phyloP scores from a whole-genome alignment of 495 filamentous ascomycete species.

The Aspergillus ellipticus region DNA sequence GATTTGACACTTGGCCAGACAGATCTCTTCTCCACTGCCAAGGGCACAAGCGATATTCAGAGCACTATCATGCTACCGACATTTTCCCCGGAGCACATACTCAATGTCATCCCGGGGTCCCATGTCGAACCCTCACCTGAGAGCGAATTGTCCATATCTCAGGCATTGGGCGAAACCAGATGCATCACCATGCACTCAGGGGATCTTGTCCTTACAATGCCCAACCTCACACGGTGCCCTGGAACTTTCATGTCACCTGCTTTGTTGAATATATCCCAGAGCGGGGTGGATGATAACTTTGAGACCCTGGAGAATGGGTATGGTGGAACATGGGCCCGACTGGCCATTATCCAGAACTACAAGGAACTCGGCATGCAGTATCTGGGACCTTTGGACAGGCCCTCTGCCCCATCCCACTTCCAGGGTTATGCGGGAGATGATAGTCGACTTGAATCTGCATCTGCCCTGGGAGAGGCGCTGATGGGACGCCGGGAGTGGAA shows the following conservation, averaged over 20 bases:
- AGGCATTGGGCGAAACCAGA: neutral
- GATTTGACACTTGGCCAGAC: neutral
- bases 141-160: neutral
- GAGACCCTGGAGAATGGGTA: too few species aligned
- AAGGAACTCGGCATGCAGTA: too few species aligned
- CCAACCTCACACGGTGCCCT: neutral
- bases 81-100: neutral
- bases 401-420: neutral
- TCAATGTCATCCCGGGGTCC: neutral
- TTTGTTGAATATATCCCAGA: neutral
- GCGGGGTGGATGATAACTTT: neutral
- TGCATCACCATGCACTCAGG: neutral
- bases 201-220: neutral
- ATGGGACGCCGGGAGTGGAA: neutral
- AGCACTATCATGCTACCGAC: neutral
- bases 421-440: neutral
- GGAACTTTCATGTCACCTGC: neutral
- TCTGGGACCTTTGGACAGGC: neutral
- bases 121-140: neutral
- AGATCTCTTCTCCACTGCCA: neutral
- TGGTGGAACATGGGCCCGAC: neutral
- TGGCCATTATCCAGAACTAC: neutral
- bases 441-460: neutral
- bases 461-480: neutral
- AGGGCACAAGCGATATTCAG: neutral